Evolutionary conservation across 306 rosid species (phyloP), one percentile per base, ranked within the genome.

Genomic region (Medicago arabica): DNA sequence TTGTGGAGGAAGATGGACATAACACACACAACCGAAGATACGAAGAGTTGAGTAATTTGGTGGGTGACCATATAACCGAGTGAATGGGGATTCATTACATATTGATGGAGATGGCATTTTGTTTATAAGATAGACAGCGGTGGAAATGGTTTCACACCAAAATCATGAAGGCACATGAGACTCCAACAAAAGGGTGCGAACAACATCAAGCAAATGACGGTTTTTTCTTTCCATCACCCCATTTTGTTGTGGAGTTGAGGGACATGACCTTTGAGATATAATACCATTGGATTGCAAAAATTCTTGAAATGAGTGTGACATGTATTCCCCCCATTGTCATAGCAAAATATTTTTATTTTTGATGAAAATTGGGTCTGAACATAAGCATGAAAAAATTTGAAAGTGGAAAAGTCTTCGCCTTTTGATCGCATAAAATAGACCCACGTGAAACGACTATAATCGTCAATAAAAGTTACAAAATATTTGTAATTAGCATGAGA

Each of bases 81-180:
- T 36, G 47, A 34, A 36, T 0, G 68, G 68, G 14, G 68, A 62
- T 15, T 62, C 68, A 36, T 62, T 62, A 46, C 36, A n/a, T n/a
- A 62, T 36, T 2, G 68, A 8, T 36, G 10, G 21, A 62, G 68
- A 62, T 3, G 17, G 55, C 5, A 53, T 9, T 2, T 12, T 1
- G 59, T 7, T 53, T 16, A 53, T 10, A 67, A 13, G 13, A 17
- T 53, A 25, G 25, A 16, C 13, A 62, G 7, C 68, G 0, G 44
- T 62, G 44, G 21, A 34, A 44, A 62, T 12, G 3, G 44, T 10
- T 62, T 59, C 70, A 65, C 34, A 65, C 70, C 70, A 41, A 41
- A 41, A 10, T 41, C 14, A 0, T 41, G 47, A 41, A 41, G 47
- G 47, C 12, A 41, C 14, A 41, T 10, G 47, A 41, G 47, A 41